Evolutionary conservation across 331 rosid species (phyloP).

Genomic region (Quercus lobata): DNA sequence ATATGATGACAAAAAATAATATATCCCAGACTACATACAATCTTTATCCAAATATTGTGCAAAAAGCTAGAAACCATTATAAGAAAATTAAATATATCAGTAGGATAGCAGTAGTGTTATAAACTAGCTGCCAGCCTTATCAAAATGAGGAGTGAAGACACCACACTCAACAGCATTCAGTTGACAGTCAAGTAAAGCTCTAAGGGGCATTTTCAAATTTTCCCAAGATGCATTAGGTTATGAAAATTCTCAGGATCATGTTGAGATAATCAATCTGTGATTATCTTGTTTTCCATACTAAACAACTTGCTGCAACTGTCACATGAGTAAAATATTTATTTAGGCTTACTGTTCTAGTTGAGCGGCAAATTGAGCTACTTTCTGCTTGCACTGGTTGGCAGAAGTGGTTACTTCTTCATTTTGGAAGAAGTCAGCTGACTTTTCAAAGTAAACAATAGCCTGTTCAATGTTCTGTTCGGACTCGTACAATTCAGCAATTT

Average conservation of each 20-base stretch:
- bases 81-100: neutral
- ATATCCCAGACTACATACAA: neutral
- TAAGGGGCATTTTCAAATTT: neutral
- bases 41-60: neutral
- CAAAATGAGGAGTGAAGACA: neutral
- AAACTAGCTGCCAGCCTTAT: neutral
- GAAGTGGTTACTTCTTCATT: slow-evolving; percentile 82
- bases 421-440: slow-evolving; percentile 86
- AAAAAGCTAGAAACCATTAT: neutral
- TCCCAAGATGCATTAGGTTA: neutral
- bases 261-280: neutral
- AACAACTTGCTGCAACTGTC: neutral
- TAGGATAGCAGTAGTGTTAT: neutral
- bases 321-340: slow-evolving; percentile 10
- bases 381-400: slow-evolving; percentile 92
- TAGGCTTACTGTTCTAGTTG: slow-evolving; percentile 81
- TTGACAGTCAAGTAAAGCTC: neutral
- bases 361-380: slow-evolving; percentile 93
- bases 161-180: neutral
- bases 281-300: neutral
- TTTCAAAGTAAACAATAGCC: slow-evolving; percentile 72
- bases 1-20: neutral
- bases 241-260: neutral
- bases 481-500: slow-evolving; percentile 88
- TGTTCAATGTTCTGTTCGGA: slow-evolving; percentile 81